Evolutionary conservation across 805 yeast genomes (phyloP).

Genomic region (Ogataea saltuana): DNA sequence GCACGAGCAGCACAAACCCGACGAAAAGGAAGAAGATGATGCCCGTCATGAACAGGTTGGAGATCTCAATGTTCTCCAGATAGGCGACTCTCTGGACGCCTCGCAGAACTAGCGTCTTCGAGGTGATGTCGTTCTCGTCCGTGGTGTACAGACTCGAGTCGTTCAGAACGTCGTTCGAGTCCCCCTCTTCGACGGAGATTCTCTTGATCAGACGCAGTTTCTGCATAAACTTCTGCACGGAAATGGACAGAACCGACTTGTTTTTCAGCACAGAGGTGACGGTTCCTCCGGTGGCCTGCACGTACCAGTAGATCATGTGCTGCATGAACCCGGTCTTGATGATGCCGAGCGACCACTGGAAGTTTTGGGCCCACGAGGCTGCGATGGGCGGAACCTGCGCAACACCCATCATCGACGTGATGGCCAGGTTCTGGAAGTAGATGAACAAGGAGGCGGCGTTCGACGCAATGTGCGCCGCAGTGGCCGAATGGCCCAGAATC

Average conservation of each 20-base stretch:
- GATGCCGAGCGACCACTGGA: slow-evolving; percentile 94
- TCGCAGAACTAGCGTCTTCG: slow-evolving; percentile 77
- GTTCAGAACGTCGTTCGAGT: slow-evolving; percentile 48
- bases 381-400: slow-evolving; percentile 93
- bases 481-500: slow-evolving; percentile 82
- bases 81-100: slow-evolving; percentile 93
- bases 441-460: slow-evolving; percentile 90
- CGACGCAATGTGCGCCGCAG: slow-evolving; percentile 97
- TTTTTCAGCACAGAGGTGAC: slow-evolving; percentile 75
- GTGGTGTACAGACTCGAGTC: slow-evolving; percentile 61
- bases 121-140: slow-evolving; percentile 62
- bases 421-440: slow-evolving; percentile 91
- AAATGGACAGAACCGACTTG: slow-evolving; percentile 66
- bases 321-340: slow-evolving; percentile 78
- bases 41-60: slow-evolving; percentile 83
- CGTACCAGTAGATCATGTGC: slow-evolving; percentile 85
- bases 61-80: slow-evolving; percentile 80
- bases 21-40: slow-evolving; percentile 80
- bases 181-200: slow-evolving; percentile 42
- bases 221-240: slow-evolving; percentile 64
- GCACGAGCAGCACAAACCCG: slow-evolving; percentile 58
- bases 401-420: slow-evolving; percentile 95
- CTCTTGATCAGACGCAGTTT: slow-evolving; percentile 35
- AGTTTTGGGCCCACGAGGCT: slow-evolving; percentile 96
- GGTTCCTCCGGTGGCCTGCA: slow-evolving; percentile 90